Evolutionary conservation across 176 grass and related monocot genomes (phyloP), one percentile per base, ranked within the genome.

Genomic region (Bolboschoenus planiculmis): DNA sequence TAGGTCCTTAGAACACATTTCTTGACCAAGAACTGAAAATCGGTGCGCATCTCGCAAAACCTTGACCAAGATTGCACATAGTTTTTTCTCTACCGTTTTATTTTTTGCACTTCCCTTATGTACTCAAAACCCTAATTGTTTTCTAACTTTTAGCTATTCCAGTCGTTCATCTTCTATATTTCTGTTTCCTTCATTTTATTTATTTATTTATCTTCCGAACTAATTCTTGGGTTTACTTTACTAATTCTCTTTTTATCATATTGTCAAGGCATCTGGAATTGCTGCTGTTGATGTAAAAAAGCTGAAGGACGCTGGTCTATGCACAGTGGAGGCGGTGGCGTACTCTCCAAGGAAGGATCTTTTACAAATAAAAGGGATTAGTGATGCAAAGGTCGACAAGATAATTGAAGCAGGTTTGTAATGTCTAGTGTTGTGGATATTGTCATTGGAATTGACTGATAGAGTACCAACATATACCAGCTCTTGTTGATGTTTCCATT

Each of bases 301-400:
- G 73, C 90, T 97, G 39, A 97, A 97, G 71, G 95, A 97, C 86
- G 85, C 90, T 73, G 95, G 95, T 72, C 88, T 92, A 30, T 97
- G 90, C 87, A 97, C 95, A 78, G 92, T 97, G 31, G 95, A 97
- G 77, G 84, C 88, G 65, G 90, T 97, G 44, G 92, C 44, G 78
- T 94, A 92, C 78, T 88, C 92, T 50, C 95, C 95, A 31, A 92
- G 95, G 33, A 97, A 97, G 88, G 92, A 97, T 83, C 92, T 97
- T 85, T 84, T 97, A 77, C 95, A 91, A 91, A 97, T 97, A 50
- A 97, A 97, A 91, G 92, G 92, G 46, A 92, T 97, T 65, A 94
- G 95, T 88, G 95, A 97, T 85, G 92, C 92, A 51, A 94, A 97
- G 90, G 87, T 97, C 2, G 92, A 97, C 58, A 97, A 97, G 82